Evolutionary conservation across 805 yeast genomes (phyloP).

Genomic region (Blastobotrys peoriensis): DNA sequence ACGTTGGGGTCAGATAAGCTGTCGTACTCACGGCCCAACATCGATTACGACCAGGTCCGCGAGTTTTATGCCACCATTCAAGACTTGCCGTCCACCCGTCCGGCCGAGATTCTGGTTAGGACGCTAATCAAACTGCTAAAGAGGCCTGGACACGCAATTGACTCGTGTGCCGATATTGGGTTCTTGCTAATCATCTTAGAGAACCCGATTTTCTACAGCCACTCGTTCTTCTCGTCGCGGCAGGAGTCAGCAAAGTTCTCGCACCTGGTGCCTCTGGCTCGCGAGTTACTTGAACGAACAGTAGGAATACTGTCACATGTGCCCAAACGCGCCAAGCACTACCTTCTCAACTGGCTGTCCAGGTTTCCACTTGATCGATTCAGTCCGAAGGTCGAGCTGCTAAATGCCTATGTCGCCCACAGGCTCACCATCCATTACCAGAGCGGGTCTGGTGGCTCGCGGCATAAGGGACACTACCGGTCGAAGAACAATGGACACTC

Average conservation of each 20-base stretch:
- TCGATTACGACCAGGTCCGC: conserved; percentile 45
- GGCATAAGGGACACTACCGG: background rate
- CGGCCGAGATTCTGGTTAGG: conserved; percentile 48
- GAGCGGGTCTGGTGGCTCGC: background rate
- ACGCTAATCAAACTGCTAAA: conserved; percentile 49
- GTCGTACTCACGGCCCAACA: conserved; percentile 42
- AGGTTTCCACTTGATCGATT: conserved; percentile 41
- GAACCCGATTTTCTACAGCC: conserved; percentile 48
- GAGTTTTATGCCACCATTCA: conserved; percentile 42
- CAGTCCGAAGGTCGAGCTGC: conserved; percentile 50
- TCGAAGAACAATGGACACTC: background rate
- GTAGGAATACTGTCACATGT: conserved; percentile 61
- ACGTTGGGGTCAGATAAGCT: conserved; percentile 26
- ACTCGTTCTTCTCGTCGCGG: conserved; percentile 14
- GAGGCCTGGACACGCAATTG: conserved; percentile 37
- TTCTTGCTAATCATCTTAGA: conserved; percentile 66
- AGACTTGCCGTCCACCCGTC: conserved; percentile 54
- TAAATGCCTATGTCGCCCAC: conserved; percentile 74
- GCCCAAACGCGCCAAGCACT: conserved; percentile 35
- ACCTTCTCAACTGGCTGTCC: conserved; percentile 53
- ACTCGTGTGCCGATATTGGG: conserved; percentile 39
- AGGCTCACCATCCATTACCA: conserved; percentile 46
- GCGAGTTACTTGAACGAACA: conserved; percentile 61
- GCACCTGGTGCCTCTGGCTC: conserved; percentile 39
- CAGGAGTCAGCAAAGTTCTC: conserved; percentile 16